These are phyloP conservation scores for Talaromyces nanjingensis DNA, from an alignment of 495 filamentous ascomycete species.

Conservation along the genomic window DNA sequence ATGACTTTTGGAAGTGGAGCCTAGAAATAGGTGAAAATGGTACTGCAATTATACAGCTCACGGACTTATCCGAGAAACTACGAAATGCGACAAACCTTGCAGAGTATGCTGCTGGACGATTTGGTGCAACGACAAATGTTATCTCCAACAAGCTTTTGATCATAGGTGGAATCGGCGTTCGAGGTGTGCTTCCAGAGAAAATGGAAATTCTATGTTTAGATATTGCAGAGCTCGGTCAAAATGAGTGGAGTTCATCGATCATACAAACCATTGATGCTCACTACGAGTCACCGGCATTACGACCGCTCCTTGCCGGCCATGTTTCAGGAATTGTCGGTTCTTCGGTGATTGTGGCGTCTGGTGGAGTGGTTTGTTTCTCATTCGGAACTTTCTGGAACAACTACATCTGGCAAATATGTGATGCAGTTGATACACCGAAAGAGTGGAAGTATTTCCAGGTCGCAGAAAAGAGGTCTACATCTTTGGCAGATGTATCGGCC, in stretches of 20 bases:
- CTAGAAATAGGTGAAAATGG: conserved; percentile 24
- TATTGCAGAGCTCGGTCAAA: conserved; percentile 9
- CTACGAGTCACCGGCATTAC: conserved; percentile 15
- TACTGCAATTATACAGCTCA: conserved; percentile 18
- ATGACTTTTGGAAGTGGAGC: conserved; percentile 53
- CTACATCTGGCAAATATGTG: conserved; percentile 42
- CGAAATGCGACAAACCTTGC: conserved; percentile 16
- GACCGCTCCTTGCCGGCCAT: conserved; percentile 63
- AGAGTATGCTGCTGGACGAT: conserved; percentile 20
- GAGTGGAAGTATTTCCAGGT: conserved; percentile 19
- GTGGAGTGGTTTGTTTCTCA: conserved; percentile 84
- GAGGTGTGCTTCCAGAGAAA: conserved; percentile 21
- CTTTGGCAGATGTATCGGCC: not conserved
- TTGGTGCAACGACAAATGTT: conserved; percentile 23
- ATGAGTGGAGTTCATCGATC: conserved; percentile 11
- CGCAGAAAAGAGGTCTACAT: conserved; percentile 6
- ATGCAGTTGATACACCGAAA: conserved; percentile 4
- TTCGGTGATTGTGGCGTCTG: conserved; percentile 58
- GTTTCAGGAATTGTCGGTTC: conserved; percentile 41
- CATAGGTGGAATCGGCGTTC: conserved; percentile 32
- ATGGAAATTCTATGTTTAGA: conserved; percentile 33
- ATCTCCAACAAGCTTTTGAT: conserved; percentile 35
- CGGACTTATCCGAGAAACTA: conserved; percentile 18
- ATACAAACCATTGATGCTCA: conserved; percentile 18
- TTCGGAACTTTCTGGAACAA: conserved; percentile 75